Percentiles rank a stretch among this genome's conserved stretches.
Evolutionary conservation across 805 yeast genomes (phyloP).

Genomic region (Zygotorulaspora chibaensis): DNA sequence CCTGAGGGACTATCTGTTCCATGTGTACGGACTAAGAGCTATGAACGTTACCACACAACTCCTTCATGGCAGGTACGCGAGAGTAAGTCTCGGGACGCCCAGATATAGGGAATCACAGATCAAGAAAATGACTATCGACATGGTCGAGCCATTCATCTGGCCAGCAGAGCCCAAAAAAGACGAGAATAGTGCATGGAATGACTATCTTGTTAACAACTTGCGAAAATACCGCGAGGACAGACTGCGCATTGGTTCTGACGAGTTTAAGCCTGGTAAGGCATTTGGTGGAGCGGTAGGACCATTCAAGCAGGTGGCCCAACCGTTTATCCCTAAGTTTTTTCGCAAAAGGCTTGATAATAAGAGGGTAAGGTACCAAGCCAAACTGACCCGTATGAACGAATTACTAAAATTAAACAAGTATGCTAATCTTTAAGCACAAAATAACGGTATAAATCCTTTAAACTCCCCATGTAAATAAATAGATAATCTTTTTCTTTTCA

Average conservation of each 20-base stretch:
- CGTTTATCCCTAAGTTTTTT: slow-evolving; percentile 54
- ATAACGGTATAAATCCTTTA: slow-evolving; percentile 1
- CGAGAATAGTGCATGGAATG: slow-evolving; percentile 41
- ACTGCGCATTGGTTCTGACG: slow-evolving; percentile 60
- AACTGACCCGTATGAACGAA: slow-evolving; percentile 15
- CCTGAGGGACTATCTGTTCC: slow-evolving; percentile 86
- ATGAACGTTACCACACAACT: slow-evolving; percentile 83
- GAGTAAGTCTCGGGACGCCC: slow-evolving; percentile 56
- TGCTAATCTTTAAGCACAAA: slow-evolving; percentile 3
- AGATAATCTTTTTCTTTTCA: background rate
- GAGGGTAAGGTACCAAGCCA: slow-evolving; percentile 30
- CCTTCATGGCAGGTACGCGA: slow-evolving; percentile 62
- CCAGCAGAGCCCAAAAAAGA: slow-evolving; percentile 54
- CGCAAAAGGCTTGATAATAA: slow-evolving; percentile 45
- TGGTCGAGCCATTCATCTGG: slow-evolving; percentile 95
- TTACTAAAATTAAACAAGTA: slow-evolving; percentile 14
- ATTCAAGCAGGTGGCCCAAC: slow-evolving; percentile 55
- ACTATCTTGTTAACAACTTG: slow-evolving; percentile 44
- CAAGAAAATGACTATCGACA: slow-evolving; percentile 95
- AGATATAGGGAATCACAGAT: slow-evolving; percentile 75
- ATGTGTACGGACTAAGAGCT: slow-evolving; percentile 86
- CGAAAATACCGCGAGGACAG: slow-evolving; percentile 49
- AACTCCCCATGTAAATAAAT: slow-evolving; percentile 1
- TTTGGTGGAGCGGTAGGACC: slow-evolving; percentile 66
- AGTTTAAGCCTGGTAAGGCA: slow-evolving; percentile 59